Conservation (phyloP, 2,329 filamentous ascomycete genomes). For the Cladosporium sp. region DNA sequence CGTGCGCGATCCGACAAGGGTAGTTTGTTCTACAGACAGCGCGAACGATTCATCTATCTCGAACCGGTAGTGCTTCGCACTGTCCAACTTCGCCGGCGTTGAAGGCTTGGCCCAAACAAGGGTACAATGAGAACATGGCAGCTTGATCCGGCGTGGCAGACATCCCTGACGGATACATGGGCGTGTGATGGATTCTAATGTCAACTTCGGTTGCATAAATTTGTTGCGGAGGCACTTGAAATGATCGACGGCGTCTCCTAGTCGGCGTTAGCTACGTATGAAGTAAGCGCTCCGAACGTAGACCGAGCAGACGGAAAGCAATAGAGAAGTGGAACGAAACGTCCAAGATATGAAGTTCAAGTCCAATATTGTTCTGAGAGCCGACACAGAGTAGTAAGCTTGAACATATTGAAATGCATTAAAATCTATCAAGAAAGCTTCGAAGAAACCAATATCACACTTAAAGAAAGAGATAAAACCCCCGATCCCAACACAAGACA, state of each 20-base stretch:
- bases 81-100: neutral
- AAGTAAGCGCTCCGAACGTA: too few species aligned
- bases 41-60: neutral
- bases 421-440: neutral
- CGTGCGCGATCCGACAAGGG: neutral
- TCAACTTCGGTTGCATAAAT: too few species aligned
- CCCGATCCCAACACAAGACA: conserved; percentile 3
- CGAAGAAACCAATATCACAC: neutral
- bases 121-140: neutral
- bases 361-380: too few species aligned
- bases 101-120: conserved; percentile 4
- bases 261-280: too few species aligned
- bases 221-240: too few species aligned
- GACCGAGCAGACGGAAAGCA: too few species aligned
- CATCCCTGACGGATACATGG: neutral
- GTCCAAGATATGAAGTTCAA: too few species aligned
- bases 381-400: neutral
- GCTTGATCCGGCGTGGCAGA: neutral
- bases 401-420: conserved; percentile 1
- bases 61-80: conserved; percentile 1
- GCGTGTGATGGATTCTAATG: too few species aligned
- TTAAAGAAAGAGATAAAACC: neutral
- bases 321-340: too few species aligned
- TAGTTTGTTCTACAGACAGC: neutral
- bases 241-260: too few species aligned